phyloP scores from a whole-genome alignment of 257 asterid species.

The Nicotiana undulata region DNA sequence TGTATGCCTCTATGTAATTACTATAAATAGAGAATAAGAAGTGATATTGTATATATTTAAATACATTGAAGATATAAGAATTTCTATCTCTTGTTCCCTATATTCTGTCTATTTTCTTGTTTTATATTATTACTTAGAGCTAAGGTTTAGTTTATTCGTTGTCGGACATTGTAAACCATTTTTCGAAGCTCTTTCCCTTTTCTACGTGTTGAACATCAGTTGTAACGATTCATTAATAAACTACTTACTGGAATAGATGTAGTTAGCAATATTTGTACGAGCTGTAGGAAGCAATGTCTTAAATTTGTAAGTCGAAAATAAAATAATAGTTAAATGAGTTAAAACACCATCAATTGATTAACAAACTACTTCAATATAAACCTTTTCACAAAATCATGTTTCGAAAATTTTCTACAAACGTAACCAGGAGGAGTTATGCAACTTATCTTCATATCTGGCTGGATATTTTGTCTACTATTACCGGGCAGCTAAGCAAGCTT shows the following conservation, averaged over 20 bases:
- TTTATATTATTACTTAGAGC: too few species aligned
- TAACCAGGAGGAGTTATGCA: too few species aligned
- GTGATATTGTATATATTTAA: too few species aligned
- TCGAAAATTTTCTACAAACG: too few species aligned
- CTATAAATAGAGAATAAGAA: too few species aligned
- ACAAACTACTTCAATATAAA: not conserved
- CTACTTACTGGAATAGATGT: not conserved
- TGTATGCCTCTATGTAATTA: too few species aligned
- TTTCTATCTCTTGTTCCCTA: too few species aligned
- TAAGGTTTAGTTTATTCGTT: constrained; percentile 26
- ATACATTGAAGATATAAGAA: too few species aligned
- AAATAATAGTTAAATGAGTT: not conserved
- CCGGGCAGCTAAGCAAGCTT: not conserved
- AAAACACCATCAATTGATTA: not conserved
- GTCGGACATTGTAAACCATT: not conserved
- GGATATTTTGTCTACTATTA: too few species aligned
- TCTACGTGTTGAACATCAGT: not conserved
- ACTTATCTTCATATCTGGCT: too few species aligned
- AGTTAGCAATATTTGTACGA: not conserved
- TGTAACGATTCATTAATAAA: not conserved
- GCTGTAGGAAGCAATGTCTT: not conserved
- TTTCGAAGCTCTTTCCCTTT: not conserved
- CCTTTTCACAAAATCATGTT: not conserved
- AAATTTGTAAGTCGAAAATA: not conserved
- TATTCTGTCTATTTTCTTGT: too few species aligned